These are phyloP conservation scores for Tranzscheliella williamsii DNA, from an alignment of 1,284 basidiomycete species.

Conservation along the genomic window DNA sequence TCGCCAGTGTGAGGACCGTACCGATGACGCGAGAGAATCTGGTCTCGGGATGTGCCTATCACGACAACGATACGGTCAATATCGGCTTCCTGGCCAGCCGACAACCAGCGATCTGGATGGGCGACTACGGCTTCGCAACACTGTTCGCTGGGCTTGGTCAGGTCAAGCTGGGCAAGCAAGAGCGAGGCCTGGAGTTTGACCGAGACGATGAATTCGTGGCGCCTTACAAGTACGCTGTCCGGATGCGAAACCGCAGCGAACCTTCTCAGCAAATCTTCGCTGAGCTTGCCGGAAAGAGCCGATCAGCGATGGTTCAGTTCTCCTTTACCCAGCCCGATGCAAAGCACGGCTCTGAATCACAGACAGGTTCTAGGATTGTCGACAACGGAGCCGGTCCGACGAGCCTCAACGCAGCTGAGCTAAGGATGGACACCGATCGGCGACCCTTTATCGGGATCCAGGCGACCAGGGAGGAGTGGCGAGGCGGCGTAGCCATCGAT, in stretches of 20 bases:
- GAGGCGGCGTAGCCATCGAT: slow-evolving; percentile 68
- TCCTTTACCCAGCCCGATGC: slow-evolving; percentile 38
- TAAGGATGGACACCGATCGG: too few relatives aligned
- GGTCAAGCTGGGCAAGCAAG: slow-evolving; percentile 67
- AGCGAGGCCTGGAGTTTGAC: slow-evolving; percentile 69
- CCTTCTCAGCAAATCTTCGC: slow-evolving; percentile 63
- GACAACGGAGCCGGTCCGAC: background rate
- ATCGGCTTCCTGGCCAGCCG: slow-evolving; percentile 28
- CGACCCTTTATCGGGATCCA: slow-evolving; percentile 76
- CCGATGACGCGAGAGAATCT: slow-evolving; percentile 36
- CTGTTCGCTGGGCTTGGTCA: slow-evolving; percentile 60
- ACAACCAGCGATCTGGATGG: slow-evolving; percentile 84
- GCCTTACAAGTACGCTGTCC: slow-evolving; percentile 72
- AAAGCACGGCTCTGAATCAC: background rate
- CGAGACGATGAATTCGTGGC: slow-evolving; percentile 70
- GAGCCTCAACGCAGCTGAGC: background rate
- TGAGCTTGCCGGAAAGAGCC: slow-evolving; percentile 75
- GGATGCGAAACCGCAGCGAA: slow-evolving; percentile 66
- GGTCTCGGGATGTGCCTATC: slow-evolving; percentile 30
- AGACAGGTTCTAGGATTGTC: background rate
- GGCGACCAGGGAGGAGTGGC: slow-evolving; percentile 70
- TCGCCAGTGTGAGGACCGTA: slow-evolving; percentile 24
- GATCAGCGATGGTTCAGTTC: slow-evolving; percentile 72
- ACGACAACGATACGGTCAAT: slow-evolving; percentile 34
- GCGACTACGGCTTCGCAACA: slow-evolving; percentile 57